Evolutionary conservation across 257 asterid genomes (phyloP).

Genomic region (Salvia miltiorrhiza): DNA sequence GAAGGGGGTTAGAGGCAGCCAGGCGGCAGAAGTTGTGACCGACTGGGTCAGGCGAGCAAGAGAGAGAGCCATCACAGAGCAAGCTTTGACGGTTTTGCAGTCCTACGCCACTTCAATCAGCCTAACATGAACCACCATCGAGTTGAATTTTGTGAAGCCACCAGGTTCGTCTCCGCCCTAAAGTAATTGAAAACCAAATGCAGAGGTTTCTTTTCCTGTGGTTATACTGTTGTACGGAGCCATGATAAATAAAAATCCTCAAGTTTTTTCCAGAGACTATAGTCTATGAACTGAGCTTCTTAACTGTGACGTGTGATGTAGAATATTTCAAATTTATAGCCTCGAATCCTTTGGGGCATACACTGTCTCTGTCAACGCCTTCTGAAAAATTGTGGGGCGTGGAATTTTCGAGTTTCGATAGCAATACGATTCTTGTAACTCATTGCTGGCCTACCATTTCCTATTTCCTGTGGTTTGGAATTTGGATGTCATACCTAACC

Average conservation of each 20-base stretch:
- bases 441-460: background rate
- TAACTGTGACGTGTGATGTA: background rate
- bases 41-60: slow-evolving; percentile 78
- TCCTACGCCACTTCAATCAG: slow-evolving; percentile 75
- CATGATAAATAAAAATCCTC: slow-evolving; percentile 22
- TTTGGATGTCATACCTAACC: slow-evolving; percentile 13
- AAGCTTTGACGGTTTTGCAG: slow-evolving; percentile 73
- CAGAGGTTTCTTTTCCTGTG: slow-evolving; percentile 1
- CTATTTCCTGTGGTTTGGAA: background rate
- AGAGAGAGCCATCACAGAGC: slow-evolving; percentile 75
- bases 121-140: slow-evolving; percentile 36
- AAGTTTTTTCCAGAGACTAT: background rate
- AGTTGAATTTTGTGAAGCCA: slow-evolving; percentile 11
- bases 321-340: background rate
- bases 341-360: too few relatives aligned
- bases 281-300: background rate
- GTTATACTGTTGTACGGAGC: slow-evolving; percentile 11
- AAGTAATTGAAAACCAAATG: background rate
- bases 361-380: too few relatives aligned
- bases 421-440: slow-evolving; percentile 10
- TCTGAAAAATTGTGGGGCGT: too few relatives aligned
- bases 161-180: slow-evolving; percentile 15
- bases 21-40: slow-evolving; percentile 67
- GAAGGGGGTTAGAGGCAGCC: slow-evolving; percentile 71
- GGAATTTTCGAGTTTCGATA: background rate